These are phyloP conservation scores for Rhynchospora pubera DNA, from an alignment of 176 grass and related monocot genomes.

Conservation along the genomic window DNA sequence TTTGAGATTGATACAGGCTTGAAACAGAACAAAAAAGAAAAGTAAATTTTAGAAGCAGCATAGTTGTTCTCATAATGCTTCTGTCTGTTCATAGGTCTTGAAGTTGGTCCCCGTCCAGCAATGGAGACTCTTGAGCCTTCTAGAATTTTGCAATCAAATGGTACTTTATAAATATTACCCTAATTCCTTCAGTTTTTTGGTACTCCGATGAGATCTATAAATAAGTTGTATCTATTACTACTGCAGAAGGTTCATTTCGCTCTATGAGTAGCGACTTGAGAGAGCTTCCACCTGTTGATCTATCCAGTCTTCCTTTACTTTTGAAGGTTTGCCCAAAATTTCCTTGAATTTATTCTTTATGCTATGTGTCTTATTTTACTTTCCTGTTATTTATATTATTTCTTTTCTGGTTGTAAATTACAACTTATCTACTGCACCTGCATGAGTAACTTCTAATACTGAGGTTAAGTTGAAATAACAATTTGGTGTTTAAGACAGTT, in stretches of 20 bases:
- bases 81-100: constrained; percentile 44
- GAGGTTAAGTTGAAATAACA: not conserved
- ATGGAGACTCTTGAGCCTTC: constrained; percentile 59
- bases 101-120: constrained; percentile 27
- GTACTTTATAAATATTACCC: constrained; percentile 21
- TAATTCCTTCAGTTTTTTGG: not conserved
- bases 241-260: constrained; percentile 64
- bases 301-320: constrained; percentile 64
- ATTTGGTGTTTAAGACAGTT: not conserved
- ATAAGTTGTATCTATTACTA: not conserved
- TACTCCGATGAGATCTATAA: not conserved
- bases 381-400: constrained; percentile 5
- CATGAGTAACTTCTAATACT: not conserved
- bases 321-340: constrained; percentile 46
- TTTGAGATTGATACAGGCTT: not conserved
- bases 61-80: constrained; percentile 26
- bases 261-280: constrained; percentile 56
- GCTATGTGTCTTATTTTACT: not conserved
- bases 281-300: constrained; percentile 64
- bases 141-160: constrained; percentile 70
- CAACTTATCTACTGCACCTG: not conserved
- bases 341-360: not conserved
- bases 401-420: not conserved
- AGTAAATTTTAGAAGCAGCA: not conserved
- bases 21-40: not conserved